Conservation (phyloP, 257 asterid genomes). For the Cruciata laevipes region DNA sequence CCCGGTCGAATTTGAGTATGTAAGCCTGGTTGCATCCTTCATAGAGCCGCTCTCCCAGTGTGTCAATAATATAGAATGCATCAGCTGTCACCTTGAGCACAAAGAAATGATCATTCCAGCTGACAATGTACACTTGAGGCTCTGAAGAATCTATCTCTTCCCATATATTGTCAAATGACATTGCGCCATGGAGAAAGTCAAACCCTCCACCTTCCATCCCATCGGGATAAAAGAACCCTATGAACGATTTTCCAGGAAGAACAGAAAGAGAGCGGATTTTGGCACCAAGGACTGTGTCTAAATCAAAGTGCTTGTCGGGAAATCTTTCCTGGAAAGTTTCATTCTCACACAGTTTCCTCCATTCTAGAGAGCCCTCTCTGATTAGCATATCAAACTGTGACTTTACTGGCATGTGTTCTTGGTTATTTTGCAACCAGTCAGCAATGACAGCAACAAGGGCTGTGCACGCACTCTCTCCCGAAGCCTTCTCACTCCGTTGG, state of each 20-base stretch:
- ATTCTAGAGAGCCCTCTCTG: slow-evolving; percentile 84
- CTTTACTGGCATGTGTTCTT: slow-evolving; percentile 70
- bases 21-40: slow-evolving; percentile 96
- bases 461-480: slow-evolving; percentile 96
- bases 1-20: slow-evolving; percentile 66
- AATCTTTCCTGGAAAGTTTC: slow-evolving; percentile 53
- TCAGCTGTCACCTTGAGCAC: slow-evolving; percentile 69
- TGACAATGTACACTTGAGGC: slow-evolving; percentile 63
- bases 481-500: slow-evolving; percentile 90
- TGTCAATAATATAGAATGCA: slow-evolving; percentile 82
- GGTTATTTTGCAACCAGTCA: slow-evolving; percentile 77
- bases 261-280: slow-evolving; percentile 55
- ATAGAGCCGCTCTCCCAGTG: slow-evolving; percentile 80
- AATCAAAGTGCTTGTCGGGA: slow-evolving; percentile 93
- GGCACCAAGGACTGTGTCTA: slow-evolving; percentile 82
- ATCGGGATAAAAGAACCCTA: slow-evolving; percentile 84
- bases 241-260: slow-evolving; percentile 62
- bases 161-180: slow-evolving; percentile 93
- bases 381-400: slow-evolving; percentile 81
- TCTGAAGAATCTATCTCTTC: slow-evolving; percentile 57
- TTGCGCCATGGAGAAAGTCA: slow-evolving; percentile 81
- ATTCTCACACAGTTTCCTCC: slow-evolving; percentile 87
- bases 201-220: slow-evolving; percentile 60
- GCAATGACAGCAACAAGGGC: slow-evolving; percentile 92
- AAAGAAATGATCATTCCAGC: slow-evolving; percentile 97